Percentiles rank a stretch among this genome's conserved stretches.
phyloP scores from a whole-genome alignment of 345 rosid species.

The Heritiera fomes region DNA sequence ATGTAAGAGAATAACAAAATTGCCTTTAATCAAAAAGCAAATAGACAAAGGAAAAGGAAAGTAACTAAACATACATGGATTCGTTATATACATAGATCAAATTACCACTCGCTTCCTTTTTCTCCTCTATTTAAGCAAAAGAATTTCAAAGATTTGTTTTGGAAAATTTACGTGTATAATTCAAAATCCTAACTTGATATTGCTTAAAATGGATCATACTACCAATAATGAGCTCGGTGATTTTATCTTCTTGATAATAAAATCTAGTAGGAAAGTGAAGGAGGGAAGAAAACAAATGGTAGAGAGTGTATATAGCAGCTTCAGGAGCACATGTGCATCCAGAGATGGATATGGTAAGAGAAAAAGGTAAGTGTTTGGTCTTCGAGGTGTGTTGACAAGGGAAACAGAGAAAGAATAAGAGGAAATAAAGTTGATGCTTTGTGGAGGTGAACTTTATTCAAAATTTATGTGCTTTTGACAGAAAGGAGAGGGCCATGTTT shows the following conservation, averaged over 20 bases:
- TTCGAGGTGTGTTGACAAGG: slow-evolving; percentile 18
- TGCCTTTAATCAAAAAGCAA: slow-evolving; percentile 5
- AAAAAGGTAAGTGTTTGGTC: not conserved
- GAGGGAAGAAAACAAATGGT: not conserved
- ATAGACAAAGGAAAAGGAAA: not conserved
- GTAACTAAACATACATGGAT: not conserved
- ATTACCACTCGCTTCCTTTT: not conserved
- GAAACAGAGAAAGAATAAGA: slow-evolving; percentile 19
- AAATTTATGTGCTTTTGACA: slow-evolving; percentile 37
- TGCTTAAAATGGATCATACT: not conserved
- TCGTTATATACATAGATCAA: not conserved
- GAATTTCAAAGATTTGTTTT: not conserved
- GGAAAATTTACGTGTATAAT: not conserved
- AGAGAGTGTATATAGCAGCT: not conserved
- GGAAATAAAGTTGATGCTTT: slow-evolving; percentile 28
- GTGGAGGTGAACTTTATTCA: slow-evolving; percentile 34
- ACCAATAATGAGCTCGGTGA: not conserved
- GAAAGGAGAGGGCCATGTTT: slow-evolving; percentile 25
- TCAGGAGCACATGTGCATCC: slow-evolving; percentile 9
- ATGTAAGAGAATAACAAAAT: not conserved
- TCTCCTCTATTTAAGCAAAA: not conserved
- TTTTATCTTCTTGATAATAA: not conserved
- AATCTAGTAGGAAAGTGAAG: not conserved
- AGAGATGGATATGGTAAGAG: not conserved
- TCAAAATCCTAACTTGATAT: not conserved